These are phyloP conservation scores for Rutstroemia sydowiana DNA, from an alignment of 2,329 filamentous ascomycete genomes.

Conservation along the genomic window DNA sequence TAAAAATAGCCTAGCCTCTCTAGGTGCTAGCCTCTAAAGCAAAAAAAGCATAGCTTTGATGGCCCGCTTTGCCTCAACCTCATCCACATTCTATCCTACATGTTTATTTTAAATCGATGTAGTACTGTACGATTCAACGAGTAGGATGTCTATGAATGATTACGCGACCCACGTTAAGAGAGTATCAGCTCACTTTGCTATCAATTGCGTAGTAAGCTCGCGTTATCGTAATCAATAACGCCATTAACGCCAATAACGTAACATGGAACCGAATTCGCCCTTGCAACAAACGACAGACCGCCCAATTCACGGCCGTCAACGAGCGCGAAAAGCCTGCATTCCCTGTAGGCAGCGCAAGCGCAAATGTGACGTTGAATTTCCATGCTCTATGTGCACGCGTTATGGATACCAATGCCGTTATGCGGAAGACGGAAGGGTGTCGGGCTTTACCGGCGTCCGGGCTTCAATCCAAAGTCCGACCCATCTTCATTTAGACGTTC, in stretches of 20 bases:
- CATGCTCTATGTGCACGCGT: conserved; percentile 21
- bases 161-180: too few relatives aligned
- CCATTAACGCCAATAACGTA: not conserved
- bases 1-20: too few relatives aligned
- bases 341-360: conserved; percentile 23
- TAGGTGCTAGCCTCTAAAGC: too few relatives aligned
- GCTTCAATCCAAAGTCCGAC: not conserved
- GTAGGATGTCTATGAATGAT: too few relatives aligned
- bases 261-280: conserved; percentile 4
- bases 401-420: conserved; percentile 23
- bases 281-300: conserved; percentile 10
- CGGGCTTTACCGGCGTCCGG: not conserved
- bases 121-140: too few relatives aligned
- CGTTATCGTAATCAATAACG: not conserved
- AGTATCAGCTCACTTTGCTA: too few relatives aligned
- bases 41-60: too few relatives aligned
- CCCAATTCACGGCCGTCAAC: conserved; percentile 10
- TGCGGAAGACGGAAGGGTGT: conserved; percentile 3
- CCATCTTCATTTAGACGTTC: not conserved
- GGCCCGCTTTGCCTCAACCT: too few relatives aligned
- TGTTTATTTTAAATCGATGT: too few relatives aligned
- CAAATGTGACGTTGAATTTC: conserved; percentile 21
- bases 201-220: not conserved
- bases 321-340: conserved; percentile 20
- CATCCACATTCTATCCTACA: too few relatives aligned